Evolutionary conservation across 73 alveolate species (phyloP), one percentile per base, ranked within the genome.

Genomic region (Stentor roeselii): DNA sequence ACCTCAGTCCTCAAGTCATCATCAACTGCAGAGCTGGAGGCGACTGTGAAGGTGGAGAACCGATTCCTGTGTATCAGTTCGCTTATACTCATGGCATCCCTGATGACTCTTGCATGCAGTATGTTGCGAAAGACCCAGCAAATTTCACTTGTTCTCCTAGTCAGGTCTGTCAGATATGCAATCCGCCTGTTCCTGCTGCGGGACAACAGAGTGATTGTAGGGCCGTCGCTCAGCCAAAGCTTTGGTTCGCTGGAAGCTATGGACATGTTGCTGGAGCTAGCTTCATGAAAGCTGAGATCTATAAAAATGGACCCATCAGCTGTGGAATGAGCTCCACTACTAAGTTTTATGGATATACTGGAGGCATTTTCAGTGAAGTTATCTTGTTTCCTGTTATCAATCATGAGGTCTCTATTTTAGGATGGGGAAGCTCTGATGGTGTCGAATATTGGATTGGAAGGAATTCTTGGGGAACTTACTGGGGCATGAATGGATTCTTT

Each of bases 401-500:
- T 78, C 97, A 95, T 75, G 89, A 87, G 40, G 88, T 92, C 15
- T 85, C 92, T 36, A 90, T 95, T 41, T 93, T 95, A 50, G 96
- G 92, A 58, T 96, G 96, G 40, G 99, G 99, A 37, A 91, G 86
- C 86, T 97, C 96, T 15, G 92, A 85, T 76, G 80, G 90, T 59
- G 96, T 14, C 40, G 91, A 92, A 67, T 96, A 87, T 86, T 95
- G 98, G 96, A 89, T 88, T 75, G 92, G 95, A 3, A 94, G 97
- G 89, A 95, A 95, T 91, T 87, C 98, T 30, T 94, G 95, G 97
- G 99, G 99, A 35, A 75, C 92, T 60, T 87, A 85, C 92, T 95
- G 99, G 99, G 99, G 99, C 35, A 98, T 93, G 77, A 38, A 78
- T 0, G 99, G 99, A 36, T 91, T 91, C 94, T 88, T 92, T 89